Evolutionary conservation across 441 rosid species (phyloP), one percentile per base, ranked within the genome.

Genomic region (Corymbia citriodora): DNA sequence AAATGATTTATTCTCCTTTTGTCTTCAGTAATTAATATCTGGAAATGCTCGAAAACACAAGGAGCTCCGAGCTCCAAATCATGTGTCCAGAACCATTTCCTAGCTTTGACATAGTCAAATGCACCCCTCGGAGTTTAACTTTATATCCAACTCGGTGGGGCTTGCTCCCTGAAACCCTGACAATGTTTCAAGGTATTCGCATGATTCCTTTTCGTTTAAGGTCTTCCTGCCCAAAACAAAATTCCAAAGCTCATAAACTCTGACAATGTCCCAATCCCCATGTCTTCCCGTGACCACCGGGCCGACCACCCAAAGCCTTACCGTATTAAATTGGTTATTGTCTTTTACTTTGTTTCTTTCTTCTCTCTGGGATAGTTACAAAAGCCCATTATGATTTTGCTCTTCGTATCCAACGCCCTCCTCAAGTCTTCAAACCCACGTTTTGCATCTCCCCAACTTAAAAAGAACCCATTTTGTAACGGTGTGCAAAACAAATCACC

Each of bases 131-230:
- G 31, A 63, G 4, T 15, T 15, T 31, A 29, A 63, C 9, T 63
- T 13, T 23, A 72, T 72, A 5, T 36, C 82, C 82, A 36, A 36
- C 82, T 72, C 45, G 49, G 82, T 45, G 3, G 27, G 19, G 49
- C 82, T 36, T 72, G 15, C 36, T 72, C 49, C 82, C 82, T 10
- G 49, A 18, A 33, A 33, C 27, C 48, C 27, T 19, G 82, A 33
- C 82, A 72, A 72, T 5, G 49, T 36, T 18, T 68, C 79, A 31
- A 68, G 79, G 36, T 70, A 70, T 9, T 2, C 33, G 25, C 48
- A 9, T 9, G 14, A 33, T 27, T 70, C 23, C 21, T 68, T 3
- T 70, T 33, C 14, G 25, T 70, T 70, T 33, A 0, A 0, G 81
- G 81, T 70, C 81, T 10, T 17, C 48, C 14, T 70, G 48, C 81